These are phyloP conservation scores for Mariannaea elegans DNA, from an alignment of 2,329 filamentous ascomycete species.

Conservation along the genomic window DNA sequence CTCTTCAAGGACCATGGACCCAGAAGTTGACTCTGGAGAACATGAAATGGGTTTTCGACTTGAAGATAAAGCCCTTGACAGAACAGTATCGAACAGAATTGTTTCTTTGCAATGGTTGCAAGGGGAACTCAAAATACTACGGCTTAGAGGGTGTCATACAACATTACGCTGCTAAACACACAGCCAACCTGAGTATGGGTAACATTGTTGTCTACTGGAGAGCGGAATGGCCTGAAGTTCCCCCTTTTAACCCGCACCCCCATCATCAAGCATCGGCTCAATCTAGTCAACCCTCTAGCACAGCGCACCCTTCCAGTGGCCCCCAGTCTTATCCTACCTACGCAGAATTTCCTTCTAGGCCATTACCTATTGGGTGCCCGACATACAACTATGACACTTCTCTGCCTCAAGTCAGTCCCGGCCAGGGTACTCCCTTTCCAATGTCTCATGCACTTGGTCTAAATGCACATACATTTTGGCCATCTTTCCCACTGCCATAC, in stretches of 20 bases:
- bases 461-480: slow-evolving; percentile 23
- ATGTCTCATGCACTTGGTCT: slow-evolving; percentile 15
- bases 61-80: slow-evolving; percentile 76
- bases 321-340: slow-evolving; percentile 16
- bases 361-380: slow-evolving; percentile 22
- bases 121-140: slow-evolving; percentile 71
- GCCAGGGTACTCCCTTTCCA: slow-evolving; percentile 17
- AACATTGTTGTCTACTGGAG: slow-evolving; percentile 82
- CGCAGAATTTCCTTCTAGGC: slow-evolving; percentile 20
- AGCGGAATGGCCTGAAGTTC: slow-evolving; percentile 79
- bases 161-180: slow-evolving; percentile 86
- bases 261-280: slow-evolving; percentile 42
- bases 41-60: slow-evolving; percentile 87
- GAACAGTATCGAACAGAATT: slow-evolving; percentile 74
- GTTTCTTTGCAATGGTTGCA: slow-evolving; percentile 78
- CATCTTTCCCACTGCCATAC: slow-evolving; percentile 13
- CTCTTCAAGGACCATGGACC: slow-evolving; percentile 62
- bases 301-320: slow-evolving; percentile 3
- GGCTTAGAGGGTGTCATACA: slow-evolving; percentile 83
- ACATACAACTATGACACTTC: slow-evolving; percentile 27
- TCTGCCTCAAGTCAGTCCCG: slow-evolving; percentile 18
- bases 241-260: slow-evolving; percentile 75
- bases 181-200: slow-evolving; percentile 72
- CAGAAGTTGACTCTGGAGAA: slow-evolving; percentile 79
- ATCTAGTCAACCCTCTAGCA: neutral